Percentiles rank a stretch among this genome's conserved stretches.
Conservation (phyloP, 352 stramenopile species). For the Stramenopiles sp. region DNA sequence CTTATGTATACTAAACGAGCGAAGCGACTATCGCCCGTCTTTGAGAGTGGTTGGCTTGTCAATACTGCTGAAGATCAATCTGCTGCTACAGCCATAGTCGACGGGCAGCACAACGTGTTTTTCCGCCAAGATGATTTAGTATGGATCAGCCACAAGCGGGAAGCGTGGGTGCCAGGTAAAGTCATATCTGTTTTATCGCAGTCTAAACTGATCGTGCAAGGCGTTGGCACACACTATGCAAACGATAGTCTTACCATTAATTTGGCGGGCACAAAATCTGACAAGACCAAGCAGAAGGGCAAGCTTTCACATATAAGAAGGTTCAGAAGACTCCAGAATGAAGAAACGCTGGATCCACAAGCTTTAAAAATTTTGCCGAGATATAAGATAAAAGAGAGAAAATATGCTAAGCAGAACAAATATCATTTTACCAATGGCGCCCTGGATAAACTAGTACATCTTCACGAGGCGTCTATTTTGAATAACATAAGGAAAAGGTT, state of each 20-base stretch:
- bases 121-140: background rate
- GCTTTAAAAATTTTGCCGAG: background rate
- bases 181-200: background rate
- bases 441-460: constrained; percentile 58
- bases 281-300: background rate
- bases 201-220: background rate
- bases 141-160: background rate
- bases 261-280: background rate
- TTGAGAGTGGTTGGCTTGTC: background rate
- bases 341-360: background rate
- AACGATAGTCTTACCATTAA: background rate
- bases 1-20: background rate
- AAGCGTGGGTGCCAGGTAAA: background rate
- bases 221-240: background rate
- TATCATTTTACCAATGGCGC: constrained; percentile 31
- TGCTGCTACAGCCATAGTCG: background rate
- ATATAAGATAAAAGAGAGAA: background rate
- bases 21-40: background rate
- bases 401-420: constrained; percentile 10
- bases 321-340: background rate
- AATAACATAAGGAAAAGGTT: constrained; percentile 69
- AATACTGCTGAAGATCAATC: background rate
- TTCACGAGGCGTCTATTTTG: constrained; percentile 66
- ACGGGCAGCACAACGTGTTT: background rate
- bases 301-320: background rate